A percentile compares a stretch with the other conserved stretches of the same genome.
Conservation (phyloP, 176 grass and related monocot genomes). For the Oropetium thomaeum region DNA sequence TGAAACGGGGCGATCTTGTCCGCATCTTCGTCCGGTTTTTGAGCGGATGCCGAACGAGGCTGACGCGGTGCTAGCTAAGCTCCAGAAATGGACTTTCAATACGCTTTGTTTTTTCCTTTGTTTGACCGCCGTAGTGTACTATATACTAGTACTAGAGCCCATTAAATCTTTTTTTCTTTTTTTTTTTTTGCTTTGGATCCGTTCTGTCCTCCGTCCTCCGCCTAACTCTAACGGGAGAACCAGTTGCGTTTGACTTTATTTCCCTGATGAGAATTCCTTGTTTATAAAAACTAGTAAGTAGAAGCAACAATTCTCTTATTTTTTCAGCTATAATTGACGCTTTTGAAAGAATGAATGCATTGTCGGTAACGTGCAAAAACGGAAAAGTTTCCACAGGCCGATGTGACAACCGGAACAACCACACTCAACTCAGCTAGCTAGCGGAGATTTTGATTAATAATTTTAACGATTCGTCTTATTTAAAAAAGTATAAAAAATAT, state of each 20-base stretch:
- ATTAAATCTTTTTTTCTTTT: too few relatives aligned
- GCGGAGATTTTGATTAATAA: too few relatives aligned
- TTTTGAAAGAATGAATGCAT: conserved; percentile 21
- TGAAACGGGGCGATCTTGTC: background rate
- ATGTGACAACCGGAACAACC: conserved; percentile 51
- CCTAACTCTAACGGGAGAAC: conserved; percentile 31
- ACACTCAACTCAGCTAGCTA: conserved; percentile 5
- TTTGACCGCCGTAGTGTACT: conserved; percentile 23
- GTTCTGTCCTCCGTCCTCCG: background rate
- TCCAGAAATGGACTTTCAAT: background rate
- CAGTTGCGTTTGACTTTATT: conserved; percentile 27
- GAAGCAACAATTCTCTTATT: too few relatives aligned
- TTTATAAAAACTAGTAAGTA: background rate
- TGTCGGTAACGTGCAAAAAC: conserved; percentile 41
- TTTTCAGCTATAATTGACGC: conserved; percentile 19
- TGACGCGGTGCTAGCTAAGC: background rate
- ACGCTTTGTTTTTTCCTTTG: background rate
- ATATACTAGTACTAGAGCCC: too few relatives aligned
- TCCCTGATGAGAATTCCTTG: background rate
- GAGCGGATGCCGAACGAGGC: background rate
- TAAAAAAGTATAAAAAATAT: too few relatives aligned
- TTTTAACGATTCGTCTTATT: too few relatives aligned
- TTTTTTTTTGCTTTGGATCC: background rate
- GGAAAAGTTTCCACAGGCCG: conserved; percentile 18
- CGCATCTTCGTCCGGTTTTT: background rate